Conservation (phyloP, 805 yeast genomes). For the Myxozyma mucilagina region DNA sequence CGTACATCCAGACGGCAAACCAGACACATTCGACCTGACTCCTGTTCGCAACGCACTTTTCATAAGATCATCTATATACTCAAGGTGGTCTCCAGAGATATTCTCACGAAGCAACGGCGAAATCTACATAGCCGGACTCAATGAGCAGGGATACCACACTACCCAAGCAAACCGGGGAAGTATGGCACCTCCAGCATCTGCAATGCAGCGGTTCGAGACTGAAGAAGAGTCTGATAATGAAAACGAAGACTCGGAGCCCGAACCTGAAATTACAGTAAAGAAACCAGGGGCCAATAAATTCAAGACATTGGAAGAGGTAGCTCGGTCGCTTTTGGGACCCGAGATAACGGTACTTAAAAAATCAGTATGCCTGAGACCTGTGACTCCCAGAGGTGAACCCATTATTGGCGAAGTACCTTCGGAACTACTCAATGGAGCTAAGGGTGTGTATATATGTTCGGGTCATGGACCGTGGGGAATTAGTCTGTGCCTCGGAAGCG, state of each 20-base stretch:
- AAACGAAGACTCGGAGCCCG: not conserved
- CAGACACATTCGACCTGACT: not conserved
- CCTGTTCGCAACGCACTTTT: slow-evolving; percentile 22
- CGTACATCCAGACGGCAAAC: not conserved
- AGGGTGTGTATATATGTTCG: slow-evolving; percentile 38
- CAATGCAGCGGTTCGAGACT: not conserved
- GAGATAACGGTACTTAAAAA: slow-evolving; percentile 14
- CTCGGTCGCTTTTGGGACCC: slow-evolving; percentile 28
- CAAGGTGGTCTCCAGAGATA: slow-evolving; percentile 31
- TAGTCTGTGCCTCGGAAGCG: slow-evolving; percentile 84
- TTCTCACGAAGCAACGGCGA: slow-evolving; percentile 34
- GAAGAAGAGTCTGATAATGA: not conserved
- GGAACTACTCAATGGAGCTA: slow-evolving; percentile 15
- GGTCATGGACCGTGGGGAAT: slow-evolving; percentile 95
- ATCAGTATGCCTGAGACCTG: slow-evolving; percentile 31
- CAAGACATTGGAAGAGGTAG: slow-evolving; percentile 11
- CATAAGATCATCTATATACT: slow-evolving; percentile 17
- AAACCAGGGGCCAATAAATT: slow-evolving; percentile 10
- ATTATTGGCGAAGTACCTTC: slow-evolving; percentile 28
- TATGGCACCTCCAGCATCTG: slow-evolving; percentile 16
- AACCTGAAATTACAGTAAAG: not conserved
- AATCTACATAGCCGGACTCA: slow-evolving; percentile 31
- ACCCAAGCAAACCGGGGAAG: slow-evolving; percentile 7
- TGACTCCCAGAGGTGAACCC: slow-evolving; percentile 32
- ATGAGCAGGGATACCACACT: slow-evolving; percentile 29